Evolutionary conservation across 345 rosid genomes (phyloP), one percentile per base, ranked within the genome.

Genomic region (Lepidium aucheri): DNA sequence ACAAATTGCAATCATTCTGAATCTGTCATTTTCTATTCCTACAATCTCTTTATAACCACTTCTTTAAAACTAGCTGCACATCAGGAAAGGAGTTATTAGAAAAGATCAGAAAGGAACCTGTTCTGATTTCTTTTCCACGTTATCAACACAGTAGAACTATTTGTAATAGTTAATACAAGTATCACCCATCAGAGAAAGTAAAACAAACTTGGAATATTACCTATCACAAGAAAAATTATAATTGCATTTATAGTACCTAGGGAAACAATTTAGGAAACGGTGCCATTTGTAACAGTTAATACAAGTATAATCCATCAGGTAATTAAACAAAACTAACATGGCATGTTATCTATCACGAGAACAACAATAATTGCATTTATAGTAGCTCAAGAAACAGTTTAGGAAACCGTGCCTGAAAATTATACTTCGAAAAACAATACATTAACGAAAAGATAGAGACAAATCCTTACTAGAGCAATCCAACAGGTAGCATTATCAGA

Each of bases 1-100:
- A 60, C 68, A 60, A 67, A 60, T 8, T 28, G 51, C 40, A 73
- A 73, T 67, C 72, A 73, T 67, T 73, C 63, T 60, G 9, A 67
- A 41, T 32, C 51, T 60, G 68, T 72, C 76, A 50, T 51, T 58
- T 58, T 72, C 67, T 26, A 65, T 30, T 57, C 39, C 60, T 41
- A 72, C n/a, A 74, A 74, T 53, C 69, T 38, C 22, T 53, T 41
- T 46, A 26, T 45, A 60, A 47, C 70, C 74, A 74, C 62, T 67
- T 54, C 41, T 50, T 74, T 47, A 46, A 68, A 61, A 49, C 53
- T 53, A 63, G 49, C 67, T 47, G 59, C 70, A 63, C 7, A 73
- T 72, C 61, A 65, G 71, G 71, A 56, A 58, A 57, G 45, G 38
- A 65, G 53, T 65, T 56, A 49, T 47, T 62, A 55, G 35, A 74